Evolutionary conservation across 202 grass and related monocot genomes (phyloP).

Genomic region (Digitaria exilis): DNA sequence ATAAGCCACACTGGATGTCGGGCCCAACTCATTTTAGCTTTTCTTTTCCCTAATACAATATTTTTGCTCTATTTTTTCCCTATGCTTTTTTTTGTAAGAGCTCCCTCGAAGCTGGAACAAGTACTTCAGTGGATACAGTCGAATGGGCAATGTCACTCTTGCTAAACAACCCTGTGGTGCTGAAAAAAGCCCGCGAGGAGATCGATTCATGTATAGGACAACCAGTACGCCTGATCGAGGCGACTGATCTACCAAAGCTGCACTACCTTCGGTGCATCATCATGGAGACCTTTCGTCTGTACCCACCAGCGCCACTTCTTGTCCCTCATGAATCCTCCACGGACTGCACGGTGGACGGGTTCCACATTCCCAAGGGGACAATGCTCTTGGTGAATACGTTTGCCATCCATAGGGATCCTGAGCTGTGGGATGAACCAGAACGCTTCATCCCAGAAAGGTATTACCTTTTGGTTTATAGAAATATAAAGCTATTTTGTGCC

Average conservation of each 20-base stretch:
- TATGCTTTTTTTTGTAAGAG: slow-evolving; percentile 15
- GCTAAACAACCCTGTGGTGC: slow-evolving; percentile 21
- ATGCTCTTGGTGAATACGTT: slow-evolving; percentile 63
- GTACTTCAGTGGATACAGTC: slow-evolving; percentile 39
- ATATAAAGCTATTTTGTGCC: not conserved
- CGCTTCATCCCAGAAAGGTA: slow-evolving; percentile 56
- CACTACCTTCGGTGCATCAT: slow-evolving; percentile 50
- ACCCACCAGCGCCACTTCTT: slow-evolving; percentile 51
- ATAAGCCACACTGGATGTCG: no score
- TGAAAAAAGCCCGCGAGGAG: slow-evolving; percentile 40
- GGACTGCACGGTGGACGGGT: slow-evolving; percentile 43
- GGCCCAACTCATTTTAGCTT: no score
- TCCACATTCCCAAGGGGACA: slow-evolving; percentile 48
- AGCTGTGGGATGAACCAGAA: slow-evolving; percentile 47
- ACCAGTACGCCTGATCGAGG: slow-evolving; percentile 32
- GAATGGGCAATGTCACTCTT: slow-evolving; percentile 72
- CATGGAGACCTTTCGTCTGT: slow-evolving; percentile 62
- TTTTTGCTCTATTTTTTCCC: no score
- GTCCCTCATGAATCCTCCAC: slow-evolving; percentile 50
- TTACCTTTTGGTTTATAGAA: not conserved
- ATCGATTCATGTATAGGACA: slow-evolving; percentile 39
- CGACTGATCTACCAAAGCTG: slow-evolving; percentile 41
- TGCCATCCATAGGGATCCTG: slow-evolving; percentile 45
- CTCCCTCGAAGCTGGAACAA: slow-evolving; percentile 49
- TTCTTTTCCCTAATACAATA: no score